Evolutionary conservation across 2,329 filamentous ascomycete species (phyloP).

Genomic region (Sporothrix luriei): DNA sequence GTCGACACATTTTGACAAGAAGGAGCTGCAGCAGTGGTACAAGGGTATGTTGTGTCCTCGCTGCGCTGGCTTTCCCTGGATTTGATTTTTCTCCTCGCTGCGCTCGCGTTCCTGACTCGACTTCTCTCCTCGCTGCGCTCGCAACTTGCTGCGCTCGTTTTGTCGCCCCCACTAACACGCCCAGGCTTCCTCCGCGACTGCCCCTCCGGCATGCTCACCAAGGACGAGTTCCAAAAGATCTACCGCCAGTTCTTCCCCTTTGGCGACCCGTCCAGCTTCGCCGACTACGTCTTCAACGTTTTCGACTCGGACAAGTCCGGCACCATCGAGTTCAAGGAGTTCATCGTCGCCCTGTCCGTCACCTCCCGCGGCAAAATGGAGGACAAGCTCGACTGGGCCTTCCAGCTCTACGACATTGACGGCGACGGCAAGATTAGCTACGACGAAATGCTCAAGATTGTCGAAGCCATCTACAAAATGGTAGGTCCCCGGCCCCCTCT

Average conservation of each 20-base stretch:
- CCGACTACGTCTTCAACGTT: conserved; percentile 98
- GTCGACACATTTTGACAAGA: conserved; percentile 98
- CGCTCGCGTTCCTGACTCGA: background rate
- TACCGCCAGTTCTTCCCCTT: conserved; percentile 99
- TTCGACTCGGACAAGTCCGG: conserved; percentile 98
- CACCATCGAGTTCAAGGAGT: conserved; percentile 99
- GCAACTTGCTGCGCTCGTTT: no score
- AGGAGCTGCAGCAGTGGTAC: conserved; percentile 99
- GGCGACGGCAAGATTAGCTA: conserved; percentile 99
- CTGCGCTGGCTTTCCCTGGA: background rate
- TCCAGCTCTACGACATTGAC: conserved; percentile 98
- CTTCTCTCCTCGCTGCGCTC: background rate
- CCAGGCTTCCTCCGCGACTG: conserved; percentile 94
- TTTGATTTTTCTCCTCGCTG: background rate
- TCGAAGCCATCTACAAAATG: conserved; percentile 99
- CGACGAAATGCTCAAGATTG: conserved; percentile 97
- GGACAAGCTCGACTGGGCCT: conserved; percentile 98
- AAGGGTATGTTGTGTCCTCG: conserved; percentile 68
- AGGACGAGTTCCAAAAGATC: conserved; percentile 99
- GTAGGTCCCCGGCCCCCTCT: conserved; percentile 50
- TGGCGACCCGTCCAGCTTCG: conserved; percentile 94
- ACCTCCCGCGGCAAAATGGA: conserved; percentile 98
- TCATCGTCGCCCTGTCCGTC: conserved; percentile 96
- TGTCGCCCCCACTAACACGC: no score
- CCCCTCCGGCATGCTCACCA: conserved; percentile 92